Evolutionary conservation across 2,329 filamentous ascomycete genomes (phyloP).

Genomic region (Fonsecaea nubica): DNA sequence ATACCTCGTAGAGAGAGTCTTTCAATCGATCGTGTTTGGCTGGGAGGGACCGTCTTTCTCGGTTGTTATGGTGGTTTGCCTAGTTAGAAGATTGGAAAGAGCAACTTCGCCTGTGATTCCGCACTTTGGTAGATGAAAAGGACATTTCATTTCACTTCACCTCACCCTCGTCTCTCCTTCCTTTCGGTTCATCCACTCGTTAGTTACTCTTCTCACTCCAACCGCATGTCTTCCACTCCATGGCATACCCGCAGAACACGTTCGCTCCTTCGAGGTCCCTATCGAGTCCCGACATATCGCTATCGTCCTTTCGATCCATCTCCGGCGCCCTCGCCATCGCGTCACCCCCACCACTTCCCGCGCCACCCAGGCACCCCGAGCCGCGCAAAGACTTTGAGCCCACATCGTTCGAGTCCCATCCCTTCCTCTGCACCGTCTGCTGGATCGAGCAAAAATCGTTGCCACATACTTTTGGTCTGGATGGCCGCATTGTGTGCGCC

Average conservation of each 20-base stretch:
- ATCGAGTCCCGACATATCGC: conserved; percentile 20
- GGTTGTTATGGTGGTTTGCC: background rate
- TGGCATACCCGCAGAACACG: conserved; percentile 28
- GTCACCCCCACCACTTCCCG: conserved; percentile 7
- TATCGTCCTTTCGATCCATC: conserved; percentile 20
- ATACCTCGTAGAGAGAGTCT: no score
- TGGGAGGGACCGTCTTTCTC: no score
- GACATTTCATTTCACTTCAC: background rate
- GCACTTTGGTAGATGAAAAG: background rate
- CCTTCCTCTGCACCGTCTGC: conserved; percentile 36
- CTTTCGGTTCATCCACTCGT: background rate
- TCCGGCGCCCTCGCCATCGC: background rate
- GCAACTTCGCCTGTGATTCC: background rate
- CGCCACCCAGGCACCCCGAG: background rate
- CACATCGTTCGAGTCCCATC: background rate
- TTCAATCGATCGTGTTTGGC: no score
- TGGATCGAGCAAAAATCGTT: conserved; percentile 31
- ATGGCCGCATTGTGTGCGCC: conserved; percentile 37
- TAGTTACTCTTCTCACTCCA: conserved; percentile 1
- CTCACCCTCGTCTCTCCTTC: background rate
- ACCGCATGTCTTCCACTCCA: conserved; percentile 18
- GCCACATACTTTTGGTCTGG: conserved; percentile 30
- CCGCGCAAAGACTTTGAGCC: background rate
- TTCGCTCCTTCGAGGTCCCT: conserved; percentile 19
- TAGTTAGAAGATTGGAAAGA: background rate